Base-by-base conservation (phyloP, 2,329 filamentous ascomycete species). In the Helminthosporium solani region DNA sequence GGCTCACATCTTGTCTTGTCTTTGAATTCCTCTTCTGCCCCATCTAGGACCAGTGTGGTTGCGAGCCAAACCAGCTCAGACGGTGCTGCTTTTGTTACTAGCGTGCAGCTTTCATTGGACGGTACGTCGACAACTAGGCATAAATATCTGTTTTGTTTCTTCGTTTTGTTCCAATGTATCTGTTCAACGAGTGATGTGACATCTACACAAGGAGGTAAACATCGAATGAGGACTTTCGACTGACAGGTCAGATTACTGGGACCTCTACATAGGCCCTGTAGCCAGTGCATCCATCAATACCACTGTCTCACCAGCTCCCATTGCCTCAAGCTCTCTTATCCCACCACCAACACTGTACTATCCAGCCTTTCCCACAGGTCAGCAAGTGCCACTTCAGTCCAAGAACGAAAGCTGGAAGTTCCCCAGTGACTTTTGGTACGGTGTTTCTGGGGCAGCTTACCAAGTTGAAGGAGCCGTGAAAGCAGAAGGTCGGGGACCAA, bases 381-480 rank as follows among this genome's bases (percentile, higher is more conserved):
- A 57, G 30, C 66, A 68, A 48, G 59, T 60, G 6, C 63, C 60
- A 1, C 36, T 56, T 19, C 47, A 53, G 33, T 14, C 46, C 15
- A 67, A 64, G 49, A 68, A 64, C 40, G 50, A 60, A 19, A 58
- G 52, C 35, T 62, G 54, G 52, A 51, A 49, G n/a, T 31, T 31
- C 12, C 28, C 28, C 6, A 71, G 52, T 46, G 23, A 68, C 12
- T 77, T 77, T 42, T 46, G 70, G 44, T 75, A 73, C 56, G 73
- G 73, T 1, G 68, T 74, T 31, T 70, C 71, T 8, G 70, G 68
- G 3, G 70, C 68, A 21, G 69, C 73, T 7, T 70, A 69, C 25
- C 74, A 76, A 42, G 71, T 76, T 19, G 74, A 76, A 61, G 74
- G 74, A 2, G 73, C 71, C 1, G 56, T 71, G 8, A 69, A 56